Percentiles rank a stretch among this genome's conserved stretches.
Conservation (phyloP, 441 rosid genomes). For the Theobroma grandiflorum region DNA sequence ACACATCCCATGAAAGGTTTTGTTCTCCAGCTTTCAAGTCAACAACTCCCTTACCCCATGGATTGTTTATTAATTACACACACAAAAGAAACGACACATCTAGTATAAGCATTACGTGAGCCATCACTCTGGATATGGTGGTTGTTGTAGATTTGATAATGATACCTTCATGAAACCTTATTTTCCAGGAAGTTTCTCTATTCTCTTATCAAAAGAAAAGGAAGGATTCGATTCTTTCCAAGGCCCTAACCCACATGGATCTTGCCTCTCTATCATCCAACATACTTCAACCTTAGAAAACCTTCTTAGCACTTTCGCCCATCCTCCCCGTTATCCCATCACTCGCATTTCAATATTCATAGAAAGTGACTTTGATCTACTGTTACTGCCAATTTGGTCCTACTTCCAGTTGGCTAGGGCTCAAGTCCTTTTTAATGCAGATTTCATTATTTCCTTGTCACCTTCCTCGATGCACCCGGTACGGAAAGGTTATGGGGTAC, state of each 20-base stretch:
- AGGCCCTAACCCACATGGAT: constrained; percentile 52
- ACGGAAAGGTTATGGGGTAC: constrained; percentile 58
- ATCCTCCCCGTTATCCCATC: constrained; percentile 22
- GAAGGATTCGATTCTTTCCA: constrained; percentile 41
- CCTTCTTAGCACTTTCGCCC: constrained; percentile 57
- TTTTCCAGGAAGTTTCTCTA: constrained; percentile 60
- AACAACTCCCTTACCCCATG: not conserved
- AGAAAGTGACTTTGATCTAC: constrained; percentile 25
- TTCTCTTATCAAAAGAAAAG: not conserved
- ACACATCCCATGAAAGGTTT: not conserved
- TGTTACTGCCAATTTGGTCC: constrained; percentile 29
- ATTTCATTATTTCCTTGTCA: constrained; percentile 22
- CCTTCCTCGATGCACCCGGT: constrained; percentile 38
- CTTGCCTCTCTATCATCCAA: constrained; percentile 67
- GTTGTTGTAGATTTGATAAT: constrained; percentile 34
- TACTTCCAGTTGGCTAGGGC: constrained; percentile 33
- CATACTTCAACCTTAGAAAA: constrained; percentile 38
- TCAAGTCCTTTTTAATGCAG: constrained; percentile 39
- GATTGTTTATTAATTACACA: constrained; percentile 8
- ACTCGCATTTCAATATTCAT: constrained; percentile 26
- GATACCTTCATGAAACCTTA: constrained; percentile 18
- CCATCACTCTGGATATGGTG: constrained; percentile 39
- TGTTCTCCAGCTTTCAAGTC: not conserved
- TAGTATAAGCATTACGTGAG: constrained; percentile 24
- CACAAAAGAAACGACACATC: not conserved